A percentile compares a stretch with the other conserved stretches of the same genome.
These are phyloP conservation scores for Akanthomyces dipterigenus DNA, from an alignment of 2,329 filamentous ascomycete species.

Conservation along the genomic window DNA sequence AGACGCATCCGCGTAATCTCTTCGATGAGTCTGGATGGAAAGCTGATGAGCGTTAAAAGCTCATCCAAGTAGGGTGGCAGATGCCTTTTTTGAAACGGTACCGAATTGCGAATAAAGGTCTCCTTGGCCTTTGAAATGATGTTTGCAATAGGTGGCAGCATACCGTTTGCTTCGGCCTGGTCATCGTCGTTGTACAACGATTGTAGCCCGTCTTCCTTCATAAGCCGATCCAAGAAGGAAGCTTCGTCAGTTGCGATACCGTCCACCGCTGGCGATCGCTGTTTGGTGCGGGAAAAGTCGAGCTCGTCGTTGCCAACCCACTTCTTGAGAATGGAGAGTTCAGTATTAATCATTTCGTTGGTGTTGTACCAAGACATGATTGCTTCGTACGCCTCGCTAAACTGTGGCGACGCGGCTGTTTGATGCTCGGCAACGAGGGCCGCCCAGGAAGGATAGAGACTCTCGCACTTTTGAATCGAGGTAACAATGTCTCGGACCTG, in stretches of 20 bases:
- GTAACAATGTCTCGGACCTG: constrained; percentile 86
- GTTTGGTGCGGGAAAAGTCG: constrained; percentile 74
- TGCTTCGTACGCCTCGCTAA: constrained; percentile 76
- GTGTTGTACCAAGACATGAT: constrained; percentile 97
- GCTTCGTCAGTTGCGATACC: constrained; percentile 78
- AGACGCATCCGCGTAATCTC: constrained; percentile 92
- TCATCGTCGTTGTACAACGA: constrained; percentile 73
- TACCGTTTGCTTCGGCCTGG: constrained; percentile 52
- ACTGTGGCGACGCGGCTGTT: constrained; percentile 67
- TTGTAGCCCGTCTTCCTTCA: constrained; percentile 93
- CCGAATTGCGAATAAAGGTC: constrained; percentile 80
- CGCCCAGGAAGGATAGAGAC: constrained; percentile 73
- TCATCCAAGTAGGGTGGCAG: constrained; percentile 96
- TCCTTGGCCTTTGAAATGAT: constrained; percentile 92
- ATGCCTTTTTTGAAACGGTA: constrained; percentile 79
- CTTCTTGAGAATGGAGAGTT: constrained; percentile 81
- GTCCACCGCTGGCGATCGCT: constrained; percentile 55
- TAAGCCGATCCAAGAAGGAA: constrained; percentile 85
- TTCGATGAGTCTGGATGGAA: constrained; percentile 89
- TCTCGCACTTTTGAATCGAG: constrained; percentile 85
- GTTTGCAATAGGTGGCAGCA: constrained; percentile 74
- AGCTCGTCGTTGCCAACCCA: constrained; percentile 97
- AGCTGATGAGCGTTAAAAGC: constrained; percentile 91
- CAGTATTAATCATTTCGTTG: constrained; percentile 90
- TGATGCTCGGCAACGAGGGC: constrained; percentile 71